phyloP scores from a whole-genome alignment of 2,329 filamentous ascomycete genomes.

The Allantophomopsis lycopodina region DNA sequence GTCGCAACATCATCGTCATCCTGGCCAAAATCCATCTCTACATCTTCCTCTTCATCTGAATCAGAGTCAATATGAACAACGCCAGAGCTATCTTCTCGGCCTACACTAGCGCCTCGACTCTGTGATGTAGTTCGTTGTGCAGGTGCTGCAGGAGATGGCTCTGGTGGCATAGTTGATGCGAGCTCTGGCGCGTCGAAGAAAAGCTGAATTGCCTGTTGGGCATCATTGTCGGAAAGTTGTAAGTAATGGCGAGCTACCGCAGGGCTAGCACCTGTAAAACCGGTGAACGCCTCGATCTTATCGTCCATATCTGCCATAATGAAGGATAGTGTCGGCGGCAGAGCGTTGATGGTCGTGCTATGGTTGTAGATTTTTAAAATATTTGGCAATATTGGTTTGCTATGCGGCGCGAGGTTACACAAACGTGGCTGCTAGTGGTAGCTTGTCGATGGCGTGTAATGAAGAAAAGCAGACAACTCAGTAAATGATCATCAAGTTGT shows the following conservation, averaged over 20 bases:
- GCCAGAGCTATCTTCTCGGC: constrained; percentile 39
- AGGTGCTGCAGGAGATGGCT: constrained; percentile 10
- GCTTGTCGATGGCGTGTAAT: no score
- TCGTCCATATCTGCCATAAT: constrained; percentile 28
- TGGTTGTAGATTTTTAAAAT: no score
- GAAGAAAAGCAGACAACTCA: no score
- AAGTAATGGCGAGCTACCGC: constrained; percentile 73
- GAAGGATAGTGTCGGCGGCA: no score
- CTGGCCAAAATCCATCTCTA: constrained; percentile 24
- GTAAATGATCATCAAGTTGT: no score
- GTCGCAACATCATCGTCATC: constrained; percentile 20
- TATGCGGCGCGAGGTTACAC: no score
- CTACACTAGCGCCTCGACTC: constrained; percentile 13
- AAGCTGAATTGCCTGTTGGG: constrained; percentile 76
- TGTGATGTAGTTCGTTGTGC: constrained; percentile 15
- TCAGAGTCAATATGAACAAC: constrained; percentile 68
- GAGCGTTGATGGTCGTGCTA: no score
- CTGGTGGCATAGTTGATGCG: constrained; percentile 16
- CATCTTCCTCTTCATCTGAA: constrained; percentile 50
- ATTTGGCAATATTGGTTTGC: no score
- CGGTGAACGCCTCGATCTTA: constrained; percentile 60
- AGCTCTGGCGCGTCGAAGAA: constrained; percentile 83
- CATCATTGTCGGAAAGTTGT: constrained; percentile 68
- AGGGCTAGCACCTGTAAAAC: constrained; percentile 64
- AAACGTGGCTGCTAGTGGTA: no score